These are phyloP conservation scores for Zygotorulaspora chibaensis DNA, from an alignment of 805 yeast genomes.

Conservation along the genomic window DNA sequence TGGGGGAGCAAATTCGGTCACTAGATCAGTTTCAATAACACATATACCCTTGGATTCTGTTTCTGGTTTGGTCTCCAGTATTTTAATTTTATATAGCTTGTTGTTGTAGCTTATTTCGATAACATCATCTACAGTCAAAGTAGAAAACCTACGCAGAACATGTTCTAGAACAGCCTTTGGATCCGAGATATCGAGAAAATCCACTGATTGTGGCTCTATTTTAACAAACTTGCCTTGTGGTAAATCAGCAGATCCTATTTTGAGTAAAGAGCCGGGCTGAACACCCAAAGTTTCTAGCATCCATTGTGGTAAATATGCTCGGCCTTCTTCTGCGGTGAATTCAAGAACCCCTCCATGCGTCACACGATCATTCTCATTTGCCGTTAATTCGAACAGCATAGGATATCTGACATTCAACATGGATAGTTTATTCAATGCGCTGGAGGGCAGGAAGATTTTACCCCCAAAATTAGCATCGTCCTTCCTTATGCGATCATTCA, in stretches of 20 bases:
- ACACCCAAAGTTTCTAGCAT: constrained; percentile 76
- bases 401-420: constrained; percentile 93
- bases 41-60: constrained; percentile 64
- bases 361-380: constrained; percentile 53
- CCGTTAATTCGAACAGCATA: constrained; percentile 80
- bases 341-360: constrained; percentile 96
- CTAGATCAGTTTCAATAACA: constrained; percentile 94
- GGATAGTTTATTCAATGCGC: constrained; percentile 82
- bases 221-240: constrained; percentile 87
- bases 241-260: constrained; percentile 69
- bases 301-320: constrained; percentile 95
- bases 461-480: constrained; percentile 91
- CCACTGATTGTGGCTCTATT: constrained; percentile 92
- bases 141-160: constrained; percentile 83
- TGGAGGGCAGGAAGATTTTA: constrained; percentile 89
- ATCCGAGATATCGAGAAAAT: constrained; percentile 87
- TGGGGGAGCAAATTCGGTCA: constrained; percentile 98
- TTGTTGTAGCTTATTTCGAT: constrained; percentile 84
- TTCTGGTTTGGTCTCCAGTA: constrained; percentile 83
- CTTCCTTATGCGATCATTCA: constrained; percentile 70
- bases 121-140: constrained; percentile 77
- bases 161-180: constrained; percentile 96
- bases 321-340: constrained; percentile 95
- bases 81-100: constrained; percentile 70
- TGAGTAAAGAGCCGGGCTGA: constrained; percentile 76